phyloP scores from a whole-genome alignment of 2,329 filamentous ascomycete genomes.

The Eutypa lata region DNA sequence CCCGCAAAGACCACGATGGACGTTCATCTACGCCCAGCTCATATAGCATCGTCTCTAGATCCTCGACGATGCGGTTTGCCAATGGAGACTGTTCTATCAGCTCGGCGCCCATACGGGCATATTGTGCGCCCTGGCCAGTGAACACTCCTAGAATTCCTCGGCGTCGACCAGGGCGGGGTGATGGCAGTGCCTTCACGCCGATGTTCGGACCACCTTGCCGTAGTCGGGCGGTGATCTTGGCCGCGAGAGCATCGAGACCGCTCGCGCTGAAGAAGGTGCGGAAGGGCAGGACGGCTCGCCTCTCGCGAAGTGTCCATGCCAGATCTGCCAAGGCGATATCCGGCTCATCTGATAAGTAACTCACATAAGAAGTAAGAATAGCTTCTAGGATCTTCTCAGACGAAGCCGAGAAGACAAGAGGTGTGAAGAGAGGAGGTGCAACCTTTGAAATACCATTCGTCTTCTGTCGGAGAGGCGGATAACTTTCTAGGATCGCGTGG shows the following conservation, averaged over 20 bases:
- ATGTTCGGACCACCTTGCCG: no score
- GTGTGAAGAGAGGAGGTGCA: neutral
- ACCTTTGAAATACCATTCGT: neutral
- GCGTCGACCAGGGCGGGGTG: no score
- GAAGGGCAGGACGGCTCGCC: no score
- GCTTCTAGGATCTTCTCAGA: slow-evolving; percentile 6
- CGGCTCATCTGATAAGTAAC: neutral
- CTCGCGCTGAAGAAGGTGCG: no score
- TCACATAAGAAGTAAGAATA: slow-evolving; percentile 4
- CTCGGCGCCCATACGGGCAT: slow-evolving; percentile 22
- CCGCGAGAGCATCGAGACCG: no score
- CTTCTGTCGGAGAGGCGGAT: neutral
- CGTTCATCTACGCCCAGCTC: slow-evolving; percentile 17
- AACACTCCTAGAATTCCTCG: slow-evolving; percentile 19
- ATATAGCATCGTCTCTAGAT: slow-evolving; percentile 19
- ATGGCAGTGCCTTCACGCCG: no score
- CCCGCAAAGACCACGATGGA: slow-evolving; percentile 23
- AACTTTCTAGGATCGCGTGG: slow-evolving; percentile 19
- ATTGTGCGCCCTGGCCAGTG: slow-evolving; percentile 26
- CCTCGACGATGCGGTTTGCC: slow-evolving; percentile 1
- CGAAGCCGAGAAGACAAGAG: slow-evolving; percentile 14
- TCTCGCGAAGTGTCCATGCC: neutral
- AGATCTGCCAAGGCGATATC: neutral
- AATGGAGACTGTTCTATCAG: slow-evolving; percentile 8
- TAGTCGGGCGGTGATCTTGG: no score